Evolutionary conservation across 2,329 filamentous ascomycete species (phyloP), one percentile per base, ranked within the genome.

Genomic region (Alternaria consortialis): DNA sequence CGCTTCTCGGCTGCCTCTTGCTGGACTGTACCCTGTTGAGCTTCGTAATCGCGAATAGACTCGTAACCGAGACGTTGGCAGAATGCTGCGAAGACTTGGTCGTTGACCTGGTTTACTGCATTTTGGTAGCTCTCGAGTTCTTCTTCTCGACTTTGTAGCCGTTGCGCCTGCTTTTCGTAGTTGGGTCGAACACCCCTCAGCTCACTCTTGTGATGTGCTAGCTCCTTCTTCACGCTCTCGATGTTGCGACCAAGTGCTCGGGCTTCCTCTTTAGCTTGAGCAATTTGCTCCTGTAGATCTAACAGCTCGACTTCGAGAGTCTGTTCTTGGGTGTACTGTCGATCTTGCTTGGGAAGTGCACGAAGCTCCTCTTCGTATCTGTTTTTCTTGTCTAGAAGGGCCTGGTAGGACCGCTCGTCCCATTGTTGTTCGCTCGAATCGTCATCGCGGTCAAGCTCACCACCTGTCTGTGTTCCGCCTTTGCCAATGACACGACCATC

Each of bases 401-500:
- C 92, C 66, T 97, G 92, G 31, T 97, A 88, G 69, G 97, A 93
- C 7, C 91, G 88, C 70, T 97, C 94, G 72, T 97, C 94, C 80
- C 96, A 98, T 53, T 91, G 87, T 59, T 93, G 90, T 66, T 93
- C 91, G 60, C 87, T 87, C 56, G 90, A 88, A 47, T 89, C 86
- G 46, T 91, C 88, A n/a, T 71, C 72, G 7, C 71, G 62, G 1
- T 89, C 90, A 31, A 93, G 90, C 63, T 93, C 91, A 67, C 95
- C 95, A 84, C 95, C 95, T 50, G 95, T 98, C 91, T 99, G 98
- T 54, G 96, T 85, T 74, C 95, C 95, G 46, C 92, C 93, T 77
- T 98, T 98, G 82, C 97, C 93, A 66, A 99, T 97, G 62, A 99
- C 91, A 56, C 91, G 94, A n/a, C 95, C 95, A 74, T 98, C 94